These are phyloP conservation scores for Neurospora hispaniola DNA, from an alignment of 495 filamentous ascomycete genomes.

Conservation along the genomic window DNA sequence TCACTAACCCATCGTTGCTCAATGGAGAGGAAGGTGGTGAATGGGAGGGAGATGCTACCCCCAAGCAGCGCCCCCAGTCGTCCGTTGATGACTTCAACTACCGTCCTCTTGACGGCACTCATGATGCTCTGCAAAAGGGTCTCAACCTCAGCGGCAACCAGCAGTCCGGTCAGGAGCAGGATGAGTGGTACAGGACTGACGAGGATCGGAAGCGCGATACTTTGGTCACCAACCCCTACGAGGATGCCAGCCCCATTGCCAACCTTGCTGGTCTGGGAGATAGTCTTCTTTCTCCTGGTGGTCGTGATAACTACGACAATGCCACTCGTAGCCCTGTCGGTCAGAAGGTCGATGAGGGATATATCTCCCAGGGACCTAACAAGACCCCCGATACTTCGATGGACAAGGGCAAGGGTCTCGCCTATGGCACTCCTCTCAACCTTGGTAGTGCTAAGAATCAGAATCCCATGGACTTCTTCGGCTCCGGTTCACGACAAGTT, in stretches of 20 bases:
- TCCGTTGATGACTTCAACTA: constrained; percentile 29
- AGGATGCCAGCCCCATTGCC: constrained; percentile 42
- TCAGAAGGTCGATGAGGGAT: constrained; percentile 67
- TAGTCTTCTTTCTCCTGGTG: constrained; percentile 29
- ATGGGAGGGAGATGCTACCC: constrained; percentile 26
- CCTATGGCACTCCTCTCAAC: constrained; percentile 44
- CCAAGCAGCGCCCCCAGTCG: constrained; percentile 22
- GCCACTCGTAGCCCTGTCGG: constrained; percentile 32
- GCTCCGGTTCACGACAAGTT: constrained; percentile 43
- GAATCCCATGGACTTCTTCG: not conserved
- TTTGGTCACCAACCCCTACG: constrained; percentile 47
- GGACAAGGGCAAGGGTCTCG: constrained; percentile 47
- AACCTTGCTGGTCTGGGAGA: constrained; percentile 40
- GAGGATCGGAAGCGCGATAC: constrained; percentile 47
- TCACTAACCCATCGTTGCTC: constrained; percentile 31
- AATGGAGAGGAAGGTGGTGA: constrained; percentile 24
- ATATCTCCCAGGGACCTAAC: constrained; percentile 73
- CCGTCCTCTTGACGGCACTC: constrained; percentile 15
- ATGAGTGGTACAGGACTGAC: constrained; percentile 45
- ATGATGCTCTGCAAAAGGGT: constrained; percentile 12
- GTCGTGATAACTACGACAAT: constrained; percentile 28
- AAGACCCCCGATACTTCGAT: constrained; percentile 48
- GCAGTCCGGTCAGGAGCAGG: constrained; percentile 38
- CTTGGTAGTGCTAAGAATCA: constrained; percentile 30
- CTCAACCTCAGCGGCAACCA: constrained; percentile 32